Evolutionary conservation across 345 rosid genomes (phyloP), one percentile per base, ranked within the genome.

Genomic region (Eucalyptus fibrosa): DNA sequence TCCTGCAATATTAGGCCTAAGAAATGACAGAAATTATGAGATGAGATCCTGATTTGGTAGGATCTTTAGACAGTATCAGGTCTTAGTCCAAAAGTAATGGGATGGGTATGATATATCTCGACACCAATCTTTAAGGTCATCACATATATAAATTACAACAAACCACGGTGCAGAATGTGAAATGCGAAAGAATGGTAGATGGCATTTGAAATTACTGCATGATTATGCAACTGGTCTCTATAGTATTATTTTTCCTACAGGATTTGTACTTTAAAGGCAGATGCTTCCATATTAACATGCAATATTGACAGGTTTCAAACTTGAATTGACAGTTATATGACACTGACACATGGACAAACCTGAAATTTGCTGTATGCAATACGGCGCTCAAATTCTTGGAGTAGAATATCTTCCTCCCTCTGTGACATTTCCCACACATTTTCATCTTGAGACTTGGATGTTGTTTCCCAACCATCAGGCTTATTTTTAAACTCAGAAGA

Each of bases 391-490:
- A 95, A 97, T 92, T 98, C 99, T 93, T 98, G 99, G 72, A 97
- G 95, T 50, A 97, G 95, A 92, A 97, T 96, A 89, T 98, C 98
- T 92, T 97, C 99, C 90, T 98, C 99, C 91, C 99, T 96, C 92
- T 97, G 98, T 88, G 99, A 94, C 99, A 98, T 96, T 86, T 97
- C 99, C 99, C 99, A 98, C 62, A 96, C 90, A 88, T 94, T 97
- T 37, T 97, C 99, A 86, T 97, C 99, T 90, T 94, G 96, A 42
- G 93, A 94, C 91, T 95, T 97, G 30, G 97, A 90, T 15, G 96
- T 94, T 89, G 99, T 94, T 94, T 98, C 99, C 99, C 99, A 98
- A 34, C 99, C 99, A 91, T 96, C 99, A 24, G 99, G 98, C 93
- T 97, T 98, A 91, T 93, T 96, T 90, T 97, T 95, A 87, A 96